phyloP scores from a whole-genome alignment of 228 moss, liverwort and hornwort genomes.

The Sphagnum magellanicum region DNA sequence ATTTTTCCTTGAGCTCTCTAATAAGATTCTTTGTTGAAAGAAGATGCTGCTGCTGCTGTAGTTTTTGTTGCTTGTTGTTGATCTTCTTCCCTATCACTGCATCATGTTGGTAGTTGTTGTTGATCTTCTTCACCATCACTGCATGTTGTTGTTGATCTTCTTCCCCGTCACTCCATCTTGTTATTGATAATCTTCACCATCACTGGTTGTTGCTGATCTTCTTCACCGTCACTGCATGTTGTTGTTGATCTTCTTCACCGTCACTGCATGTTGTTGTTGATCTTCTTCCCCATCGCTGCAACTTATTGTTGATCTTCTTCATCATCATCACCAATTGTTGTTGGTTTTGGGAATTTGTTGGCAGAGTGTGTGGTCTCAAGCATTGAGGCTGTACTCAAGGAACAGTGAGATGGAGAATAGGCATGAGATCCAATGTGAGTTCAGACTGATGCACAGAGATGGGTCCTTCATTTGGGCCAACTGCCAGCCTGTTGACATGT shows the following conservation, averaged over 20 bases:
- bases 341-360: neutral
- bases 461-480: slow-evolving; percentile 42
- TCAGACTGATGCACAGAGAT: slow-evolving; percentile 38
- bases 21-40: too few species aligned
- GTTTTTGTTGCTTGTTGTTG: too few species aligned
- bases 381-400: slow-evolving; percentile 34
- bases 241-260: neutral
- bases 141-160: neutral
- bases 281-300: neutral
- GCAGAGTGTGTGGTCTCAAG: slow-evolving; percentile 45
- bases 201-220: neutral
- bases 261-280: neutral
- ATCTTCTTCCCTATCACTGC: too few species aligned
- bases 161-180: neutral
- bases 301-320: neutral
- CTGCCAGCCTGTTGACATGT: slow-evolving; percentile 50
- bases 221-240: slow-evolving; percentile 2
- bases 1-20: neutral
- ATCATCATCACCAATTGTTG: too few species aligned
- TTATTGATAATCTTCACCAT: neutral
- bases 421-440: slow-evolving; percentile 24
- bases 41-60: too few species aligned
- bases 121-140: neutral
- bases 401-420: slow-evolving; percentile 7
- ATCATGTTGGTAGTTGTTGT: neutral